Evolutionary conservation across 2,329 filamentous ascomycete genomes (phyloP).

Genomic region (Metarhizium album): DNA sequence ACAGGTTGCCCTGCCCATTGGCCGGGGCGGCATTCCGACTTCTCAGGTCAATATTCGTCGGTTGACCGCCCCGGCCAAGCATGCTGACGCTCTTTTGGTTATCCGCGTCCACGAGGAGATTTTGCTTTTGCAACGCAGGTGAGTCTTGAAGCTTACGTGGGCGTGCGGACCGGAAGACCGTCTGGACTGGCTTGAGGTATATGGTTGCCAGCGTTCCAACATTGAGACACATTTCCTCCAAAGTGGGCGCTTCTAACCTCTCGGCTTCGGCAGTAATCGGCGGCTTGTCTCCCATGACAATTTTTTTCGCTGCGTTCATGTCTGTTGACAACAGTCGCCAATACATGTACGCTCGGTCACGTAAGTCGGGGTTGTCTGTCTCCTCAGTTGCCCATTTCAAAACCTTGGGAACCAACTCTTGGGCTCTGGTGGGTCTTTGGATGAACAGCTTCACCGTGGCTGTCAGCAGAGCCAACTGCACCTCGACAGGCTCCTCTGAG

Average conservation of each 20-base stretch:
- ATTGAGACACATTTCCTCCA: conserved; percentile 95
- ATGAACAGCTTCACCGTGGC: conserved; percentile 98
- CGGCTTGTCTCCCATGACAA: conserved; percentile 97
- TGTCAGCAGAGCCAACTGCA: conserved; percentile 86
- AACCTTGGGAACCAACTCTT: conserved; percentile 85
- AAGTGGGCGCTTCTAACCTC: conserved; percentile 77
- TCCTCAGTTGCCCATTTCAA: conserved; percentile 98
- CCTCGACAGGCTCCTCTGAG: conserved; percentile 87
- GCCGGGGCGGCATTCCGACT: conserved; percentile 18
- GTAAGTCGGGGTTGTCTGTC: conserved; percentile 95
- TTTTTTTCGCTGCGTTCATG: conserved; percentile 70
- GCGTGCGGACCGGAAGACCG: conserved; percentile 85
- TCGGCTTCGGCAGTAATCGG: conserved; percentile 94
- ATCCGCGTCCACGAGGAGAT: conserved; percentile 42
- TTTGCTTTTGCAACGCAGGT: conserved; percentile 71
- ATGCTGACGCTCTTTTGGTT: conserved; percentile 49
- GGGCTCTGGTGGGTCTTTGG: conserved; percentile 87
- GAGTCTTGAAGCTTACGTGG: conserved; percentile 70
- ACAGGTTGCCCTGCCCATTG: conserved; percentile 38
- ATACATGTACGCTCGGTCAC: conserved; percentile 98
- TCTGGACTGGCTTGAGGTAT: conserved; percentile 94
- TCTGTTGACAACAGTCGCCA: conserved; percentile 93
- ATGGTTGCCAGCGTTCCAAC: conserved; percentile 94
- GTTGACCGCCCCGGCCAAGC: conserved; percentile 42
- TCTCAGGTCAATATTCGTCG: conserved; percentile 38